Evolutionary conservation across 208 protist species (phyloP).

Genomic region (Jaenimonas drosophilae): DNA sequence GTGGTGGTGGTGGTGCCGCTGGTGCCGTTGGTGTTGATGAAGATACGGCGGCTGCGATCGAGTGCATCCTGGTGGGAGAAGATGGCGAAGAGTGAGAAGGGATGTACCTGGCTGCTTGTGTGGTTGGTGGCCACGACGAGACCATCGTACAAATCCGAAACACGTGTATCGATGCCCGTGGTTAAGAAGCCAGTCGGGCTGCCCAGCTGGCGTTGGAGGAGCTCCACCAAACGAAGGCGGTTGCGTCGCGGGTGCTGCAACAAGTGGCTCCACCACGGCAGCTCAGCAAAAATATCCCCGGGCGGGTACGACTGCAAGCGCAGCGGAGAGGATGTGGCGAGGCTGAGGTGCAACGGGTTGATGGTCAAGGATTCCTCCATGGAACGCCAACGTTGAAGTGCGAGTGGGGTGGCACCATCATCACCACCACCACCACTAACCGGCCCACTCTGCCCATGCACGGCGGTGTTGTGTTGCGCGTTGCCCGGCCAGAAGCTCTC

Average conservation of each 20-base stretch:
- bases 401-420: not conserved
- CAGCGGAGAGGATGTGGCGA: slow-evolving; percentile 5
- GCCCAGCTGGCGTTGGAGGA: slow-evolving; percentile 75
- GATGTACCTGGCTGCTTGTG: slow-evolving; percentile 66
- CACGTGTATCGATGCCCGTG: slow-evolving; percentile 55
- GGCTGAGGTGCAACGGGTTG: too few species aligned
- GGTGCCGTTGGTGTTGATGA: not conserved
- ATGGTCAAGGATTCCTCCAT: not conserved
- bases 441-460: not conserved
- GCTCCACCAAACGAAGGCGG: slow-evolving; percentile 62
- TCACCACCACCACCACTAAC: not conserved
- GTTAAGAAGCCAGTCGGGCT: slow-evolving; percentile 64
- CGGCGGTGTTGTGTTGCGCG: too few species aligned
- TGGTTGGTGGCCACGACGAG: slow-evolving; percentile 58
- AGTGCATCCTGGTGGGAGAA: slow-evolving; percentile 65
- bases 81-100: slow-evolving; percentile 72
- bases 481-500: slow-evolving; percentile 57
- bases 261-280: slow-evolving; percentile 54
- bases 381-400: too few species aligned
- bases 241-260: slow-evolving; percentile 44
- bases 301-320: slow-evolving; percentile 45
- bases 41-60: slow-evolving; percentile 6
- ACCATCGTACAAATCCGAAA: slow-evolving; percentile 50
- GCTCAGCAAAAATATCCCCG: slow-evolving; percentile 63
- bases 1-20: not conserved